Evolutionary conservation across 225 moss, liverwort and hornwort genomes (phyloP), one percentile per base, ranked within the genome.

Genomic region (Physcomitrium patens): DNA sequence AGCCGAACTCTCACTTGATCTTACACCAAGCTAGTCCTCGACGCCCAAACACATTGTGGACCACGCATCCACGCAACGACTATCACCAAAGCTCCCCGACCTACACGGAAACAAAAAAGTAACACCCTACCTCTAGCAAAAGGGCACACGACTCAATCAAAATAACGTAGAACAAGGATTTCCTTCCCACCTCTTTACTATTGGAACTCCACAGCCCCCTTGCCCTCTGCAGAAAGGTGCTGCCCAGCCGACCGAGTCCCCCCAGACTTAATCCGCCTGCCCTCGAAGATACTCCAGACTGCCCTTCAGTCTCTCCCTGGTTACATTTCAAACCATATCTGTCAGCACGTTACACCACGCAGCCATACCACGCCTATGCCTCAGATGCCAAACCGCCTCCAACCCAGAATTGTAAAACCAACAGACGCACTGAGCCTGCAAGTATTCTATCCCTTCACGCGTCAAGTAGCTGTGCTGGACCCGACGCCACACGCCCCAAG

Each of bases 121-220:
- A 4, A 7, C 7, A 37, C 31, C 31, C 31, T 37, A 37, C 31
- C 31, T 37, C 31, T 37, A 1, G 31, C 31, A 37, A 37, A 37
- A 1, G 2, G 31, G 31, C 5, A 37, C 31, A 37, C 31, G 31
- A 37, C 31, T 37, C 31, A 7, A 37, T 4, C 31, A 37, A 7
- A 37, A 37, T 37, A 37, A 37, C 31, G 7, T 37, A 37, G 31
- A 37, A 9, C 61, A 74, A 61, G 51, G 55, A 22, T 70, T 60
- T 48, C 44, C 68, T 51, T 41, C 18, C 54, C 66, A 87, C 87
- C 84, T 84, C 81, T 60, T 84, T 87, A 54, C 79, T 87, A 60
- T n/a, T 76, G 19, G 87, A 80, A 60, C 84, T 75, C 87, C 87
- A 87, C 65, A 87, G 23, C 48, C 87, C 87, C 60, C 65, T 70